Evolutionary conservation across 148 eudicot species (phyloP).

Genomic region (Persicaria tinctoria): DNA sequence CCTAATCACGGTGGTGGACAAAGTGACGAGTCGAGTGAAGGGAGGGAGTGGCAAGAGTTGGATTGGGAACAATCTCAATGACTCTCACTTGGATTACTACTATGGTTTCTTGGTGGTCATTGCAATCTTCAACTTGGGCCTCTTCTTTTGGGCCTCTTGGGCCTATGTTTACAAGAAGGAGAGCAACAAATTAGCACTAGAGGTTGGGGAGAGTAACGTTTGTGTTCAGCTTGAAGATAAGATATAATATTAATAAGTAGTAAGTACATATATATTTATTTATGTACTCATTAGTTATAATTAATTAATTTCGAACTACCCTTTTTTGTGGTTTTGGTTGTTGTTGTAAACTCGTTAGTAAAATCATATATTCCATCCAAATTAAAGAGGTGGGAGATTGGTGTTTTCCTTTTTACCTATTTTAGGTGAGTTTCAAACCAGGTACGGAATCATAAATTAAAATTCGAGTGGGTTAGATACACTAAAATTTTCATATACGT

Average conservation of each 20-base stretch:
- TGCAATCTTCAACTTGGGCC: slow-evolving; percentile 48
- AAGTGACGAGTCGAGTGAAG: slow-evolving; percentile 31
- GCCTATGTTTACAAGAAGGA: slow-evolving; percentile 64
- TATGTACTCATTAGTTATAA: background rate
- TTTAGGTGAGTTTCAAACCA: no score
- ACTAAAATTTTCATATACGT: no score
- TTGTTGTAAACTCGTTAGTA: no score
- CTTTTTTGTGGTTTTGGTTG: no score
- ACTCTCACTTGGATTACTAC: slow-evolving; percentile 71
- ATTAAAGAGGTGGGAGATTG: no score
- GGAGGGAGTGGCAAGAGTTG: slow-evolving; percentile 49
- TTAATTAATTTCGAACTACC: no score
- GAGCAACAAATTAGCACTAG: background rate
- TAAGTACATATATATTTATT: background rate
- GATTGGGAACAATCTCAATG: slow-evolving; percentile 82
- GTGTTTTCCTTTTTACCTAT: no score
- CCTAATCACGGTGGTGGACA: slow-evolving; percentile 67
- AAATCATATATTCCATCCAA: no score
- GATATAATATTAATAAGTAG: background rate
- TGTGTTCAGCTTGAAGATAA: slow-evolving; percentile 1
- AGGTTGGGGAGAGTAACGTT: background rate
- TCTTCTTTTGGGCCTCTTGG: slow-evolving; percentile 53
- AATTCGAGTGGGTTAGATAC: no score
- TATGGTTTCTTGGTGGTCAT: slow-evolving; percentile 59
- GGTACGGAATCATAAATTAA: no score